Base-by-base conservation (phyloP, 805 yeast species). In the Kodamaea leandrae region DNA sequence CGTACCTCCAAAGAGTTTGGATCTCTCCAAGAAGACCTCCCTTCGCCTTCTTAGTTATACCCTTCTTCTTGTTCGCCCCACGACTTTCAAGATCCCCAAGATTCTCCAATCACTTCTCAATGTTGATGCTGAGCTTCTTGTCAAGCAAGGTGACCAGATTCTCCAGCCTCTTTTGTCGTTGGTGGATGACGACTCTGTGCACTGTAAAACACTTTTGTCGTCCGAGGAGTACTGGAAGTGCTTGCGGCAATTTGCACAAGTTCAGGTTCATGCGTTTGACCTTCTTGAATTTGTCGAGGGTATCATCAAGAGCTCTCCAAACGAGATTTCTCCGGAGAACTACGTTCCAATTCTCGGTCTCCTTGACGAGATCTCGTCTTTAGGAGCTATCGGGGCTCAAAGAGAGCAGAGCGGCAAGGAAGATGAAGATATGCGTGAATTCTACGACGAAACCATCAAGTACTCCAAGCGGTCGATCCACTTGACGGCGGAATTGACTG, bases 331-430 rank as follows among this genome's bases (percentile, higher is more conserved):
- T 13, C 64, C 69, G 5, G 56, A 60, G 1, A 84, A 82, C 50
- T 84, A 77, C 50, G 76, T 84, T 76, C 72, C 78, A 49, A 59
- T 85, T 8, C 65, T 86, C 26, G 93, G 91, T 0, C 60, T 85
- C 7, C 59, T 86, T 23, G 95, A 86, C 60, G 95, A 86, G 49
- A 74, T 86, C 13, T 83, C 93, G 0, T 84, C 91, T 1, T 77
- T 83, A 35, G 95, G 95, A 6, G 88, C 93, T 0, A 67, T 82
- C 39, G 91, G 88, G 5, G 80, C 86, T 3, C 85, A 80, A 54
- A 79, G 79, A 76, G 93, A 86, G 57, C 83, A 79, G 47, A 63
- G 36, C 23, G 29, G 19, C 7, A 23, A 17, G 15, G 21, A 17
- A 8, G 38, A 41, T 10, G 39, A 19, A 4, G 32, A 26, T 10